These are phyloP conservation scores for Epichloe uncinata DNA, from an alignment of 2,329 filamentous ascomycete species.

Conservation along the genomic window DNA sequence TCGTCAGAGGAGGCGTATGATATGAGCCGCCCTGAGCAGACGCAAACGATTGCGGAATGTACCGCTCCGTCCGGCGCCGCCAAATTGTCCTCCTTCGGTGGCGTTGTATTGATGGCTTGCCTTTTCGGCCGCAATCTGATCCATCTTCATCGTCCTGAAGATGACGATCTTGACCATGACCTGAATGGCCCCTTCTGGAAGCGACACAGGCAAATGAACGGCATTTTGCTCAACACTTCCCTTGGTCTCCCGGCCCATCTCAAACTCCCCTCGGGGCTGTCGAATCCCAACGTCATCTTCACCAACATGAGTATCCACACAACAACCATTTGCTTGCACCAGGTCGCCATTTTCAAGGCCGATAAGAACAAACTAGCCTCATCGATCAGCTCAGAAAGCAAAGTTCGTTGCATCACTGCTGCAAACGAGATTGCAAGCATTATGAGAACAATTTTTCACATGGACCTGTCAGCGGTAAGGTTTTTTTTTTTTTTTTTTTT, in stretches of 20 bases:
- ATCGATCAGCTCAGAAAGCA: conserved; percentile 76
- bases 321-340: conserved; percentile 92
- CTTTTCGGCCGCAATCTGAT: conserved; percentile 84
- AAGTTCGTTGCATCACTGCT: conserved; percentile 81
- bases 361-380: conserved; percentile 72
- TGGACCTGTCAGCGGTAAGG: conserved; percentile 69
- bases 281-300: conserved; percentile 77
- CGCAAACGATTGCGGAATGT: conserved; percentile 55
- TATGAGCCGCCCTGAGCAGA: conserved; percentile 61
- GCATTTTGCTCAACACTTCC: conserved; percentile 76
- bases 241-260: conserved; percentile 73
- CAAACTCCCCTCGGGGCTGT: conserved; percentile 62
- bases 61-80: conserved; percentile 59
- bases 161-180: conserved; percentile 71
- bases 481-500: background rate
- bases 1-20: conserved; percentile 75
- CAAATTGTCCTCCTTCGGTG: conserved; percentile 64
- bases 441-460: conserved; percentile 88
- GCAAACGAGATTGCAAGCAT: conserved; percentile 89
- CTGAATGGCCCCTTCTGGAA: conserved; percentile 94
- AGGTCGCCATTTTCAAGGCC: conserved; percentile 94
- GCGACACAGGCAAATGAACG: conserved; percentile 78
- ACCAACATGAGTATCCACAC: conserved; percentile 96
- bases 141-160: conserved; percentile 77
- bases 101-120: conserved; percentile 72